These are phyloP conservation scores for Lentinus polychrous DNA, from an alignment of 1,284 basidiomycete species.

Conservation along the genomic window DNA sequence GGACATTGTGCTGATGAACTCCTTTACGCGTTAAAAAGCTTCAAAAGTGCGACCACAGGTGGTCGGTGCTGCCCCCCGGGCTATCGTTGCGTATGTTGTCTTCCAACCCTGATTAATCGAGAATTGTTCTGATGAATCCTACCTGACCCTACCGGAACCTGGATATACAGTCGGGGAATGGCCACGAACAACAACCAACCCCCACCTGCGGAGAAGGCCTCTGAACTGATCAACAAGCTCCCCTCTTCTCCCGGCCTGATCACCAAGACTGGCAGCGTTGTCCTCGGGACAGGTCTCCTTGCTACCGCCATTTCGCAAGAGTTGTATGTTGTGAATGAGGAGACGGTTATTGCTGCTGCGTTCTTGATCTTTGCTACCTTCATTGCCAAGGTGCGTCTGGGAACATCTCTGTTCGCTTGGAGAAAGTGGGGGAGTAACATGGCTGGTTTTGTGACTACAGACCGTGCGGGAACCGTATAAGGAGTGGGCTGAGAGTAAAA, in stretches of 20 bases:
- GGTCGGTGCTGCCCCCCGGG: slow-evolving; percentile 45
- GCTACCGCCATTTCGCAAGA: slow-evolving; percentile 96
- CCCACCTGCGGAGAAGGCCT: slow-evolving; percentile 86
- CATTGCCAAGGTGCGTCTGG: slow-evolving; percentile 76
- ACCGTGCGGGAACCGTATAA: slow-evolving; percentile 74
- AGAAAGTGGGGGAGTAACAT: not conserved
- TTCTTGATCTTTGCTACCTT: slow-evolving; percentile 85
- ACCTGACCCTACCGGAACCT: slow-evolving; percentile 1
- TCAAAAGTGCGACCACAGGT: slow-evolving; percentile 48
- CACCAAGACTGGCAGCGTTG: slow-evolving; percentile 90
- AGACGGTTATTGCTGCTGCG: slow-evolving; percentile 79
- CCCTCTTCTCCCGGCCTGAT: slow-evolving; percentile 86
- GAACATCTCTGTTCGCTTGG: not conserved
- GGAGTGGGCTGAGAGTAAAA: slow-evolving; percentile 88
- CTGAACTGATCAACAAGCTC: slow-evolving; percentile 86
- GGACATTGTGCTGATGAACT: not conserved
- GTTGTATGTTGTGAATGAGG: slow-evolving; percentile 97
- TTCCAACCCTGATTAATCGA: slow-evolving; percentile 2
- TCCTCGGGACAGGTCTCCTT: slow-evolving; percentile 85
- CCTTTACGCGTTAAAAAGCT: slow-evolving; percentile 13
- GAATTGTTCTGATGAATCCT: not conserved
- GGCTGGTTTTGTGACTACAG: slow-evolving; percentile 12
- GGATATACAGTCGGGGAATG: slow-evolving; percentile 51
- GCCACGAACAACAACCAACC: slow-evolving; percentile 51
- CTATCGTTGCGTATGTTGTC: slow-evolving; percentile 53